Evolutionary conservation across 495 filamentous ascomycete species (phyloP).

Genomic region (Penicillium egyptiacum): DNA sequence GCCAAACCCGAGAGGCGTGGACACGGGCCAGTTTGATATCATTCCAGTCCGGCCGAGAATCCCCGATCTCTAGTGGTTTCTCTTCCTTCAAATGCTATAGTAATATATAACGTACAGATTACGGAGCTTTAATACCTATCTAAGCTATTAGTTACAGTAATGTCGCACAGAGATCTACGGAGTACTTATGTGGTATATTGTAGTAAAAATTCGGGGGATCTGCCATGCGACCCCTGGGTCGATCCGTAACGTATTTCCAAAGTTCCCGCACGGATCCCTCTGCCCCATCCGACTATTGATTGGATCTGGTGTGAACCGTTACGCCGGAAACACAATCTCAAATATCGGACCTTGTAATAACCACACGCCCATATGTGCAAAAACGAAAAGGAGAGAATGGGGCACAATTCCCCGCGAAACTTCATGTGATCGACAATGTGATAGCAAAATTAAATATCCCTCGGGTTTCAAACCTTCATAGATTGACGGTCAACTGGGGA

Average conservation of each 20-base stretch:
- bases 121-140: background rate
- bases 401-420: slow-evolving; percentile 12
- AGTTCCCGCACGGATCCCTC: slow-evolving; percentile 29
- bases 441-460: background rate
- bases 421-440: slow-evolving; percentile 6
- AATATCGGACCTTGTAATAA: slow-evolving; percentile 27
- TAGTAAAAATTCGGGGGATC: slow-evolving; percentile 14
- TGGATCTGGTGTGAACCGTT: slow-evolving; percentile 36
- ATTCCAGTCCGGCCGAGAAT: slow-evolving; percentile 17
- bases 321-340: slow-evolving; percentile 31
- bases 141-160: slow-evolving; percentile 1
- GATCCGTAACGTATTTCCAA: slow-evolving; percentile 22
- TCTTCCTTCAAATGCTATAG: background rate
- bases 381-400: background rate
- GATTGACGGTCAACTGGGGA: slow-evolving; percentile 11
- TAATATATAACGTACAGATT: background rate
- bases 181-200: no score
- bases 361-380: background rate
- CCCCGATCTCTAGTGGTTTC: background rate
- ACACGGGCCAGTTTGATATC: slow-evolving; percentile 14
- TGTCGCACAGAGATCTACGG: slow-evolving; percentile 3
- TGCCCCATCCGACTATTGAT: slow-evolving; percentile 32
- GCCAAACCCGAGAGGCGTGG: background rate
- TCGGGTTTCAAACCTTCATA: background rate
- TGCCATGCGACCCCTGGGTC: slow-evolving; percentile 24